Base-by-base conservation (phyloP, 768 basidiomycete genomes). In the Mycena venus region DNA sequence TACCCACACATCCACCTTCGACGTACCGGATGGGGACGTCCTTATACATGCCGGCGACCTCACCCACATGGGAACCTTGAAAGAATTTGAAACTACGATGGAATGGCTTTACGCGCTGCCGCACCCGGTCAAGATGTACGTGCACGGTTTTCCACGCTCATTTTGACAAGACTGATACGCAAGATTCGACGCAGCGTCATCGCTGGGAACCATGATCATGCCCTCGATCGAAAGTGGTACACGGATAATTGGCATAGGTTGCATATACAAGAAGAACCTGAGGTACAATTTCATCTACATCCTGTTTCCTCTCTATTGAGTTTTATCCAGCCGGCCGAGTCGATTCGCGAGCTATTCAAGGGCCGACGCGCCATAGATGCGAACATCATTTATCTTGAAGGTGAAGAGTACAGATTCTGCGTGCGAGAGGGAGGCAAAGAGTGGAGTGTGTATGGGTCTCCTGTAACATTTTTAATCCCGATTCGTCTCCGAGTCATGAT, bases 371-470 rank as follows among this genome's bases (percentile, higher is more conserved):
- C 87, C 2, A 77, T 66, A 21, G 75, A 74, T 19, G 78, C 88
- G 5, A 88, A 91, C 2, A 77, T 93, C 10, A 79, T 90, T 7
- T 94, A 94, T 76, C 87, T 93, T 1, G 86, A 91, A 75, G 84
- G 92, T 67, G 84, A 88, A 68, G 65, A 80, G 0, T 81, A 89
- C 56, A 81, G 80, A 21, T 85, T 92, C 78, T 68, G 83, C 42
- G 67, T 81, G 0, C 81, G 80, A 29, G 80, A 83, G 27, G 79
- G 78, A 3, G 84, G 91, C 4, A 85, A 84, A 40, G 80, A 75
- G 1, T 94, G 93, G 93, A 88, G 86, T 47, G 86, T 93, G 11
- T 92, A 91, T 79, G 93, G 93, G 0, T 92, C 92, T 36, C 93
- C 93, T 7, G 93, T 92, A 67, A 44, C 9, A 32, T 89, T 80